Evolutionary conservation across 1,284 basidiomycete species (phyloP).

Genomic region (Ceratobasidium sp.): DNA sequence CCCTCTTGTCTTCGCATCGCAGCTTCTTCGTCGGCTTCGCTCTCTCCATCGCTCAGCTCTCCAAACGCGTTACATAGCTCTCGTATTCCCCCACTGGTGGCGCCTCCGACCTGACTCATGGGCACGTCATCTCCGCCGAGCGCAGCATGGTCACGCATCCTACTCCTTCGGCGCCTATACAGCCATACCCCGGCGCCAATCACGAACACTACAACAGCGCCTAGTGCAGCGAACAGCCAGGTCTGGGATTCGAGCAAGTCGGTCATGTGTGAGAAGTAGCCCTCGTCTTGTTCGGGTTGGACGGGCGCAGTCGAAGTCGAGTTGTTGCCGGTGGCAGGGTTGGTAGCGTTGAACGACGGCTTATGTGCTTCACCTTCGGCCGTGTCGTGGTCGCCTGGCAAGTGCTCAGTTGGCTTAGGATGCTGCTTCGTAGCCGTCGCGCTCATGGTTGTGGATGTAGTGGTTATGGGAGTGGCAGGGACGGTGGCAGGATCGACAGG

Average conservation of each 20-base stretch:
- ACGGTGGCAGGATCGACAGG: constrained; percentile 60
- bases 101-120: constrained; percentile 71
- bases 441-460: constrained; percentile 49
- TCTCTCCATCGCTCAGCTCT: constrained; percentile 74
- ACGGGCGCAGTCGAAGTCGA: not conserved
- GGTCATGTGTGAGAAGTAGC: constrained; percentile 88
- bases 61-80: constrained; percentile 95
- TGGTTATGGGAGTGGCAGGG: constrained; percentile 53
- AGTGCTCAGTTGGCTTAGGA: constrained; percentile 88
- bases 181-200: constrained; percentile 75
- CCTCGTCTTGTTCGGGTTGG: constrained; percentile 76
- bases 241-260: constrained; percentile 80
- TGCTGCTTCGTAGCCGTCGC: constrained; percentile 69
- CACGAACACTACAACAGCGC: constrained; percentile 79
- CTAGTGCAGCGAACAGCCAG: constrained; percentile 87
- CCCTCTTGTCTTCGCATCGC: constrained; percentile 32
- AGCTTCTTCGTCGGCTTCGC: constrained; percentile 50
- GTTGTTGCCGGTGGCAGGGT: constrained; percentile 54
- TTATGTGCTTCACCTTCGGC: constrained; percentile 77
- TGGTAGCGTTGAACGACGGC: constrained; percentile 69
- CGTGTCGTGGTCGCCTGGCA: constrained; percentile 87
- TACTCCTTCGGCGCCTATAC: constrained; percentile 73
- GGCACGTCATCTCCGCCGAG: constrained; percentile 77
- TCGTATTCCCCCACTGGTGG: constrained; percentile 70
- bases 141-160: constrained; percentile 75